Percentiles rank a stretch among this genome's conserved stretches.
Evolutionary conservation across 371 early-diverging fungal genomes (phyloP).

Genomic region (Mucor sp.): DNA sequence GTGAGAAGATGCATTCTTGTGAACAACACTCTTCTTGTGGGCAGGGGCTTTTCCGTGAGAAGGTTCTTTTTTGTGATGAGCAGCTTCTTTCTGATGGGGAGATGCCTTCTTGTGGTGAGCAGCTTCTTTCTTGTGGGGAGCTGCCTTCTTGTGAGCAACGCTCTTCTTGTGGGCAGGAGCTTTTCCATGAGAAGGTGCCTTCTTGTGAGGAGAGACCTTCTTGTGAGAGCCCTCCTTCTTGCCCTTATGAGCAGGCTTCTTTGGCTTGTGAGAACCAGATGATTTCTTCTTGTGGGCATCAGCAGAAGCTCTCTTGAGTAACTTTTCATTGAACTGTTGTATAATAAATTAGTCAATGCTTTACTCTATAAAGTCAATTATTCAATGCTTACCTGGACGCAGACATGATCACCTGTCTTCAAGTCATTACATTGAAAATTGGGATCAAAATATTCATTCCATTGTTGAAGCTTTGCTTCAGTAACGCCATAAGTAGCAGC

Average conservation of each 20-base stretch:
- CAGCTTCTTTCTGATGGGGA: background rate
- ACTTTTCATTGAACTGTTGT: background rate
- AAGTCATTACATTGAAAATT: background rate
- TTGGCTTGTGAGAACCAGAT: background rate
- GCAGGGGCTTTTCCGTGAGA: background rate
- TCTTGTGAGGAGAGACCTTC: background rate
- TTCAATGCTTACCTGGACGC: background rate
- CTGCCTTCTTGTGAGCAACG: background rate
- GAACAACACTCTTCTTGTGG: background rate
- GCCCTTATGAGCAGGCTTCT: background rate
- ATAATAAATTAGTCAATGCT: background rate
- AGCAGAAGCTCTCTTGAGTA: conserved; percentile 4
- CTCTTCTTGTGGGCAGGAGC: background rate
- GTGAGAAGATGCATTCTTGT: background rate
- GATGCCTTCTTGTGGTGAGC: background rate
- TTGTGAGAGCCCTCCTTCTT: background rate
- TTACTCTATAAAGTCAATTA: background rate
- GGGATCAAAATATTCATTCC: conserved; percentile 2
- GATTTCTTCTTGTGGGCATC: background rate
- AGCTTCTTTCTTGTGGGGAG: background rate
- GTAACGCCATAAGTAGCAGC: background rate
- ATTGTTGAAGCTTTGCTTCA: background rate
- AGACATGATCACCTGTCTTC: conserved; percentile 3
- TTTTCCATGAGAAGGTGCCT: background rate
- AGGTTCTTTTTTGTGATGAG: background rate